These are phyloP conservation scores for Cercospora zeina DNA, from an alignment of 2,329 filamentous ascomycete species.

Conservation along the genomic window DNA sequence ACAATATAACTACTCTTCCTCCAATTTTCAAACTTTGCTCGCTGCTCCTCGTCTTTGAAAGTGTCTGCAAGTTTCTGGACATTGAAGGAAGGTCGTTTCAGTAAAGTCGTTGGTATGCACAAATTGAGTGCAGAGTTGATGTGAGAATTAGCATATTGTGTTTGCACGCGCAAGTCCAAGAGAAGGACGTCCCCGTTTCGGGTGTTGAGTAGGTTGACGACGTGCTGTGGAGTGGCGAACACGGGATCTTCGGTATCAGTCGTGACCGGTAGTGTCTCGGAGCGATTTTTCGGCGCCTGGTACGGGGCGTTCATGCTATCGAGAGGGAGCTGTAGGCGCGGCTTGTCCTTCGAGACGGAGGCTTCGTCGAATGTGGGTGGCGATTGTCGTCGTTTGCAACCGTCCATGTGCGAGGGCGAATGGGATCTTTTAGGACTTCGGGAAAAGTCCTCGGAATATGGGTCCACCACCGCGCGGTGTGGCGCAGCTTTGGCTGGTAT, in stretches of 20 bases:
- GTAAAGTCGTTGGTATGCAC: constrained; percentile 89
- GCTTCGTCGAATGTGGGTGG: constrained; percentile 40
- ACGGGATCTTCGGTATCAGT: constrained; percentile 40
- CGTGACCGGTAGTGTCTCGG: constrained; percentile 49
- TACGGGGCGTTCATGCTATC: constrained; percentile 30
- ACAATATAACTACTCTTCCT: constrained; percentile 71
- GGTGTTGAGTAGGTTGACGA: constrained; percentile 52
- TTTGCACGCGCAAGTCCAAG: constrained; percentile 82
- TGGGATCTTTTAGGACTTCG: constrained; percentile 53
- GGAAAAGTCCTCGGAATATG: constrained; percentile 34
- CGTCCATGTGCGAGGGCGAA: constrained; percentile 45
- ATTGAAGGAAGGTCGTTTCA: constrained; percentile 89
- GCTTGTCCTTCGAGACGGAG: constrained; percentile 22
- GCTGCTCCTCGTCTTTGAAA: constrained; percentile 71
- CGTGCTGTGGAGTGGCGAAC: constrained; percentile 51
- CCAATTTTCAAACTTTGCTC: constrained; percentile 75
- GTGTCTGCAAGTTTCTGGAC: constrained; percentile 84
- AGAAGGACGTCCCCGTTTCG: constrained; percentile 61
- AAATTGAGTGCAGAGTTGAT: constrained; percentile 83
- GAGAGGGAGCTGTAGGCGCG: constrained; percentile 32
- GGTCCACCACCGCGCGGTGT: constrained; percentile 33
- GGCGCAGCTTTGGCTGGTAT: constrained; percentile 41
- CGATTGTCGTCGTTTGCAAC: constrained; percentile 50
- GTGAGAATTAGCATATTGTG: constrained; percentile 73
- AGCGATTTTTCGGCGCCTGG: constrained; percentile 39